These are phyloP conservation scores for Ophiostoma angusticollis DNA, from an alignment of 2,329 filamentous ascomycete species.

Conservation along the genomic window DNA sequence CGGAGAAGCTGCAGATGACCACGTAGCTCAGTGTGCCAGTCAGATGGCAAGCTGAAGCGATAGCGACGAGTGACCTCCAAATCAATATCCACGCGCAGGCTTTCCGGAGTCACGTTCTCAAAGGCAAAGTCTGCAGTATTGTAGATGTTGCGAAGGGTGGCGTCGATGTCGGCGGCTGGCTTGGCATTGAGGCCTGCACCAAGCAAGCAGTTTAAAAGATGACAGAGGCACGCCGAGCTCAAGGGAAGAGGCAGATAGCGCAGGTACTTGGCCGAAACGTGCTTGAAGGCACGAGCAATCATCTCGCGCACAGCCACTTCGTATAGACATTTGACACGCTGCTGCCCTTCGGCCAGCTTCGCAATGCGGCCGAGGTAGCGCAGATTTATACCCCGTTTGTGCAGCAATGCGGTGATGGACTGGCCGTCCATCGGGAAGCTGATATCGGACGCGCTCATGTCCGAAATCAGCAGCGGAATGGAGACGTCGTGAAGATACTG, in stretches of 20 bases:
- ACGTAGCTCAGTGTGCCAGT: constrained; percentile 56
- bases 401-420: constrained; percentile 74
- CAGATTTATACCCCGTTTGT: constrained; percentile 95
- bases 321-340: constrained; percentile 63
- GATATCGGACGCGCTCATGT: constrained; percentile 82
- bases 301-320: constrained; percentile 80
- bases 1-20: constrained; percentile 68
- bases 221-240: constrained; percentile 65
- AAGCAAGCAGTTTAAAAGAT: constrained; percentile 87
- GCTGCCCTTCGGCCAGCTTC: constrained; percentile 48
- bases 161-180: constrained; percentile 66
- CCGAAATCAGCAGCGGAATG: constrained; percentile 74
- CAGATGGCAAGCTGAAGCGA: constrained; percentile 56
- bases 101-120: constrained; percentile 62
- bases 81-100: constrained; percentile 55
- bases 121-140: constrained; percentile 72
- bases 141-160: constrained; percentile 62
- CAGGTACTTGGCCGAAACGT: constrained; percentile 68
- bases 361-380: constrained; percentile 86
- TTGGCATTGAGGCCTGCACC: constrained; percentile 64
- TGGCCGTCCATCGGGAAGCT: constrained; percentile 98
- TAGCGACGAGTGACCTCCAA: constrained; percentile 62
- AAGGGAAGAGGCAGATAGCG: constrained; percentile 68
- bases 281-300: constrained; percentile 92
- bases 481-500: constrained; percentile 61